phyloP scores from a whole-genome alignment of 768 basidiomycete genomes.

The Pholiota molesta region DNA sequence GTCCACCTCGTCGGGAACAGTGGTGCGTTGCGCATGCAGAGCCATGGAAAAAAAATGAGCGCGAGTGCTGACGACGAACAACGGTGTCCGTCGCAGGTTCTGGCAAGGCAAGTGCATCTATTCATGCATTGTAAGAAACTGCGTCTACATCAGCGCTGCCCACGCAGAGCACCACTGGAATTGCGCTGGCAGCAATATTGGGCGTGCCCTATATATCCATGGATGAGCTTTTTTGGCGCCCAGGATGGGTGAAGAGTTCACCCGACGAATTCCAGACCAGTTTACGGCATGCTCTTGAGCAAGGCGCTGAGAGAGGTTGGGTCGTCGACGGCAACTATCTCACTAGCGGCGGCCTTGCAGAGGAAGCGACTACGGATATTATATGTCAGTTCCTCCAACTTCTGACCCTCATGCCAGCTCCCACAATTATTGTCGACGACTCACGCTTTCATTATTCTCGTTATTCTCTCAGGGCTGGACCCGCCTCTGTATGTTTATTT shows the following conservation, averaged over 20 bases:
- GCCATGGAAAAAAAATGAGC: not conserved
- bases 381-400: constrained; percentile 44
- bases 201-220: constrained; percentile 49
- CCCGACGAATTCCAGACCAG: constrained; percentile 32
- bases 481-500: constrained; percentile 65
- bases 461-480: constrained; percentile 74
- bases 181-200: constrained; percentile 45
- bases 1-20: constrained; percentile 25
- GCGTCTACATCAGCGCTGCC: not conserved
- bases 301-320: constrained; percentile 45
- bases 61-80: not conserved
- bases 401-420: no score
- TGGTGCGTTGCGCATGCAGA: constrained; percentile 14
- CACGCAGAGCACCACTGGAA: constrained; percentile 50
- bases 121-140: not conserved
- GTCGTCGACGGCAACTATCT: constrained; percentile 55
- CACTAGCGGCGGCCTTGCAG: constrained; percentile 33
- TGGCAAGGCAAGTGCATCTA: constrained; percentile 14
- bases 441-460: not conserved
- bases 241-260: constrained; percentile 45
- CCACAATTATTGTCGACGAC: not conserved
- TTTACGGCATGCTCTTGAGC: constrained; percentile 31
- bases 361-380: constrained; percentile 48
- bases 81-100: constrained; percentile 8
- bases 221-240: constrained; percentile 51